phyloP scores from a whole-genome alignment of 2,329 filamentous ascomycete species.

The Fusarium pseudoanthophilum region DNA sequence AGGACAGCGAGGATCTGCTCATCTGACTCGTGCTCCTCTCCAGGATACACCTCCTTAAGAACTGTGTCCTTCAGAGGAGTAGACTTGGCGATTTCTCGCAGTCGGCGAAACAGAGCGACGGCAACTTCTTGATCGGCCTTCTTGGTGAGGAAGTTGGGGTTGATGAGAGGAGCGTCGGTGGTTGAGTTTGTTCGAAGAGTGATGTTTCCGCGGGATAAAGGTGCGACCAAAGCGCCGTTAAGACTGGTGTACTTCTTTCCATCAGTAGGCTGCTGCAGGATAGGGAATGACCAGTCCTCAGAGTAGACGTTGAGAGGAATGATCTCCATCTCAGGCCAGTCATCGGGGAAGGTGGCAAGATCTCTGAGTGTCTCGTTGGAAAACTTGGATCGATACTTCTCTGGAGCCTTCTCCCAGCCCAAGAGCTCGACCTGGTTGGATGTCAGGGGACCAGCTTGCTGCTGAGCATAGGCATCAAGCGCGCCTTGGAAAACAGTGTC shows the following conservation, averaged over 20 bases:
- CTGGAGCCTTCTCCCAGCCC: slow-evolving; percentile 43
- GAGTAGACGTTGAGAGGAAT: slow-evolving; percentile 38
- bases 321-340: slow-evolving; percentile 52
- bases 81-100: slow-evolving; percentile 48
- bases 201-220: slow-evolving; percentile 57
- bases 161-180: slow-evolving; percentile 53
- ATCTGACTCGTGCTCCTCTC: slow-evolving; percentile 48
- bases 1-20: slow-evolving; percentile 53
- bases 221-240: slow-evolving; percentile 51
- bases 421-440: slow-evolving; percentile 41
- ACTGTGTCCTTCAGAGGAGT: slow-evolving; percentile 46
- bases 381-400: slow-evolving; percentile 30
- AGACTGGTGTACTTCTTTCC: slow-evolving; percentile 41
- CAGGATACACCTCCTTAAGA: slow-evolving; percentile 50
- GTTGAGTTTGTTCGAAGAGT: slow-evolving; percentile 52
- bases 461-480: slow-evolving; percentile 24
- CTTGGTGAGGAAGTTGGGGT: slow-evolving; percentile 58
- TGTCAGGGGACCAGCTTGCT: slow-evolving; percentile 35
- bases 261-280: slow-evolving; percentile 30
- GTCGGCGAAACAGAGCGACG: slow-evolving; percentile 55
- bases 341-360: slow-evolving; percentile 43
- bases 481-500: slow-evolving; percentile 25
- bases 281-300: slow-evolving; percentile 32
- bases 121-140: slow-evolving; percentile 57
- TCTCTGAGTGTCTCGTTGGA: slow-evolving; percentile 23